Base-by-base conservation (phyloP, 1,284 basidiomycete species). In the Naganishia liquefaciens region DNA sequence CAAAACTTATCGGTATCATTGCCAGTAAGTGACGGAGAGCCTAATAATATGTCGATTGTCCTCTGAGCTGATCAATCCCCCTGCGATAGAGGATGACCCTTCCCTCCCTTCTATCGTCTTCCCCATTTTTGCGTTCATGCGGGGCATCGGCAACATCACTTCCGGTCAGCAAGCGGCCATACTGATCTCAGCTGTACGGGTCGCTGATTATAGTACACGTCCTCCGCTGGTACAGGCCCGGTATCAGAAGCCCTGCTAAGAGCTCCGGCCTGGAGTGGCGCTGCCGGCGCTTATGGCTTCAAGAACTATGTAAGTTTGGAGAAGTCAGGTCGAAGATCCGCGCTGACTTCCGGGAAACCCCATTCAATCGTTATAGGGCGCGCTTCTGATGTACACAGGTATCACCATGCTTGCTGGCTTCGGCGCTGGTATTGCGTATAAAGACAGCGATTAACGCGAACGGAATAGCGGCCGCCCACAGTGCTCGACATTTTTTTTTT, bases 61-160 rank as follows among this genome's bases (percentile, higher is more conserved):
- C 21, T 17, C 27, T 28, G 10, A 50, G 25, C 21, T 39, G 25
- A 15, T 46, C 33, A 30, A 19, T 55, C 15, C 19, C 11, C 10
- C 23, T 40, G 5, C 23, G 25, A 1, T 54, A 74, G 76, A 72
- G 43, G 78, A 77, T 66, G 78, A 80, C 62, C 75, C 75, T 0
- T 65, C 68, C 6, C 64, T 74, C 0, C 74, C 74, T 0, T 67
- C 71, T 1, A 64, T 75, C 23, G 62, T 75, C 6, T 79, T 78
- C 63, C 73, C 74, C 11, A 64, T 76, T 23, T 79, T 78, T 60
- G 72, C 75, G 21, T 72, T 75, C 46, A 65, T 72, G 27, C 67
- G 76, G 53, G 79, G 78, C 13, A 68, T 80, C 9, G 79, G 78
- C 6, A 77, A 75, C 66, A 72, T 80, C 54, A 71, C 75, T 2